Conservation (phyloP, 1,284 basidiomycete genomes). For the Lignosus rhinocerotis region DNA sequence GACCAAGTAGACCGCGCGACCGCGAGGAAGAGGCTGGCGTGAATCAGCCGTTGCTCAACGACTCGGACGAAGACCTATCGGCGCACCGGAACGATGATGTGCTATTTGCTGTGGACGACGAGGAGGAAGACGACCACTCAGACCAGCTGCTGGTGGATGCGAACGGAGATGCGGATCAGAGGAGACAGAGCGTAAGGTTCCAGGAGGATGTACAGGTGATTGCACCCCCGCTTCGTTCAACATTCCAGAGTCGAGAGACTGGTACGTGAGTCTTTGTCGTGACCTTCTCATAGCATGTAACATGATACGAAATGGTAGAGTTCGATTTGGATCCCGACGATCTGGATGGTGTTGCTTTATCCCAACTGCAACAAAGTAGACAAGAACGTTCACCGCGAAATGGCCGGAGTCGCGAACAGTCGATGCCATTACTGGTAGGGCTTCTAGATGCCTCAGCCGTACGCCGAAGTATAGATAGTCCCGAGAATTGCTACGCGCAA, state of each 20-base stretch:
- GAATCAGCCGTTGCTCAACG: constrained; percentile 54
- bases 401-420: constrained; percentile 47
- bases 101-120: constrained; percentile 34
- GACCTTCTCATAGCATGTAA: neutral
- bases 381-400: constrained; percentile 35
- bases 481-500: constrained; percentile 35
- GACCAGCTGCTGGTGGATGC: constrained; percentile 29
- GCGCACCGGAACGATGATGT: constrained; percentile 23
- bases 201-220: constrained; percentile 68
- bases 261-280: constrained; percentile 50
- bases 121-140: constrained; percentile 30
- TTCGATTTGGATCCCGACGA: constrained; percentile 79
- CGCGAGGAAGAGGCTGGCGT: constrained; percentile 42
- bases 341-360: constrained; percentile 57
- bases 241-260: constrained; percentile 70
- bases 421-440: constrained; percentile 76
- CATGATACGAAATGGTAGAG: constrained; percentile 41
- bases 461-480: constrained; percentile 51
- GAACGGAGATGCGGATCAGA: constrained; percentile 13
- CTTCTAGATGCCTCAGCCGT: constrained; percentile 64
- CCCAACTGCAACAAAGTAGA: constrained; percentile 37
- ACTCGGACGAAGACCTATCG: constrained; percentile 39
- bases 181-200: constrained; percentile 51
- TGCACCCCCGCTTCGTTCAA: constrained; percentile 67
- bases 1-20: constrained; percentile 36